A percentile compares a stretch with the other conserved stretches of the same genome.
Evolutionary conservation across 1,284 basidiomycete genomes (phyloP).

Genomic region (Rhodotorula sp.): DNA sequence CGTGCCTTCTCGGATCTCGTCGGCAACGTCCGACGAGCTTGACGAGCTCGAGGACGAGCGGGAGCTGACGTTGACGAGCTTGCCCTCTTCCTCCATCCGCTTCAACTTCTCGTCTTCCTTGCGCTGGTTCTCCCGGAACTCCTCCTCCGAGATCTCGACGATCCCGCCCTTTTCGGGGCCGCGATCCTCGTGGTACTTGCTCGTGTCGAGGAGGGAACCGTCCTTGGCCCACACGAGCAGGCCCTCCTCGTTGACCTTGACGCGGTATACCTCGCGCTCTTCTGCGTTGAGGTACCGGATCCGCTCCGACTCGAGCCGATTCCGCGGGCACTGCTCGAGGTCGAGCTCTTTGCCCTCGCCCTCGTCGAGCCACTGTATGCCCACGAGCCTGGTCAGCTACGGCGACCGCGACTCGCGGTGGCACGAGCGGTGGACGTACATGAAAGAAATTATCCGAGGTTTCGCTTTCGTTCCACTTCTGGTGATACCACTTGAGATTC

Average conservation of each 20-base stretch:
- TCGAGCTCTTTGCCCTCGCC: conserved; percentile 66
- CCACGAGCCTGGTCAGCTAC: background rate
- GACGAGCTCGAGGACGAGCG: conserved; percentile 13
- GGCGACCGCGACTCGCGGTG: background rate
- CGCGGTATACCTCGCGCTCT: conserved; percentile 69
- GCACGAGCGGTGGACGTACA: conserved; percentile 53
- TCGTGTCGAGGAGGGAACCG: conserved; percentile 56
- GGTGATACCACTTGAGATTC: conserved; percentile 63
- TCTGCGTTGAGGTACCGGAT: conserved; percentile 63
- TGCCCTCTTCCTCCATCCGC: conserved; percentile 14
- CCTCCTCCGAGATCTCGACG: conserved; percentile 43
- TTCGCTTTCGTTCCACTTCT: conserved; percentile 62
- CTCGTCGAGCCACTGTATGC: conserved; percentile 62
- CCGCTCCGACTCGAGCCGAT: conserved; percentile 65
- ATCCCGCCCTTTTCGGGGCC: conserved; percentile 48
- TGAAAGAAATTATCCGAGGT: conserved; percentile 69
- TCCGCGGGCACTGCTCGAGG: conserved; percentile 64
- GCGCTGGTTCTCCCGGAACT: conserved; percentile 24
- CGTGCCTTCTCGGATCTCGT: conserved; percentile 22
- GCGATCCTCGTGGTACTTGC: conserved; percentile 39
- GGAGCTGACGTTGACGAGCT: conserved; percentile 23
- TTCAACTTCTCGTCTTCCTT: conserved; percentile 21
- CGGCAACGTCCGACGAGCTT: conserved; percentile 25
- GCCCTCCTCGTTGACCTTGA: conserved; percentile 63
- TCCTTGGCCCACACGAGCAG: conserved; percentile 69